Conservation (phyloP, 2,329 filamentous ascomycete genomes). For the Pleurostoma richardsiae region DNA sequence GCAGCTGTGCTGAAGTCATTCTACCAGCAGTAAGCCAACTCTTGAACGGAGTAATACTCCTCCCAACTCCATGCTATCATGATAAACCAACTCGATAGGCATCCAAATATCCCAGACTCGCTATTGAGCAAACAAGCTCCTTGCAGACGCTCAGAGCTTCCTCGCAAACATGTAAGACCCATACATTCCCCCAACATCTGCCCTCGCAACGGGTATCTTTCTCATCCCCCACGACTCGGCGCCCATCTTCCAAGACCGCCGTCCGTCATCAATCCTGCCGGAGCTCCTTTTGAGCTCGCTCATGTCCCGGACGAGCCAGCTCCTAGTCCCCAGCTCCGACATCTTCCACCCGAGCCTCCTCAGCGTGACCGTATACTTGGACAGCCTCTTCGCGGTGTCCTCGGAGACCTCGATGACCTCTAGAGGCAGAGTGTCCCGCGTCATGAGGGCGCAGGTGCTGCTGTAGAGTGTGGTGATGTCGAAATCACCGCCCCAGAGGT, state of each 20-base stretch:
- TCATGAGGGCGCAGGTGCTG: conserved; percentile 51
- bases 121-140: no score
- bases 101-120: no score
- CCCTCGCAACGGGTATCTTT: conserved; percentile 85
- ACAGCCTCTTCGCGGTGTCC: conserved; percentile 59
- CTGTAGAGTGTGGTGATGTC: conserved; percentile 49
- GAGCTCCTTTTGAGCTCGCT: conserved; percentile 26
- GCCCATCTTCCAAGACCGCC: conserved; percentile 75
- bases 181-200: conserved; percentile 92
- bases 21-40: no score
- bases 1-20: no score
- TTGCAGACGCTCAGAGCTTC: conserved; percentile 35
- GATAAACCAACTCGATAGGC: no score
- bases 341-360: conserved; percentile 63
- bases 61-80: no score
- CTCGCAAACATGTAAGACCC: conserved; percentile 65
- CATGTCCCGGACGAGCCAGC: conserved; percentile 60
- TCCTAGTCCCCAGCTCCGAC: conserved; percentile 61
- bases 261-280: conserved; percentile 45
- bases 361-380: conserved; percentile 57
- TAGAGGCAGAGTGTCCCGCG: conserved; percentile 58
- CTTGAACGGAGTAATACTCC: no score
- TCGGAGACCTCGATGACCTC: conserved; percentile 73
- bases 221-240: conserved; percentile 81
- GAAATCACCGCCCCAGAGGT: conserved; percentile 59